Base-by-base conservation (phyloP, 2,329 filamentous ascomycete genomes). In the Talaromyces verruculosus region DNA sequence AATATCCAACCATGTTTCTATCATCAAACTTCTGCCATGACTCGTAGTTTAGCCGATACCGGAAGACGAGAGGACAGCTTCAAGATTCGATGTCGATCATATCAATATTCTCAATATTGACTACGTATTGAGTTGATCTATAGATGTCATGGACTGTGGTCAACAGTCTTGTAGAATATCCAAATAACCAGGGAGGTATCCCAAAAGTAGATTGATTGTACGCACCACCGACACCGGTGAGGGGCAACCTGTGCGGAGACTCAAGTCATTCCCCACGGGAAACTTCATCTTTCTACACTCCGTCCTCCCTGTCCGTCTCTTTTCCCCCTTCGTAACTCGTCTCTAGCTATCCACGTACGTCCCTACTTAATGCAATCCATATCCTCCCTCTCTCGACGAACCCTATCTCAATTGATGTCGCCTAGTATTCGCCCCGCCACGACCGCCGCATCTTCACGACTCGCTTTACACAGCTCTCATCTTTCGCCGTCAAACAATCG, bases 221-320 rank as follows among this genome's bases (percentile, higher is more conserved):
- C 17, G 51, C n/a, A 51, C 17, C 43, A 41, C 61, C 37, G 62
- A 64, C 62, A 47, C 49, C 51, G 51, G 51, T 45, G 62, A 64
- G 62, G 62, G 62, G 62, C 39, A 57, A 8, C 10, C 60, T 39
- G 22, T 35, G 33, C 35, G 51, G 37, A 30, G 15, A 43, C 19
- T 41, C 33, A 43, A 43, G 5, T 60, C 19, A 49, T 61, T 62
- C 62, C 61, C 62, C 62, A 64, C 62, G 62, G 62, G 53, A 64
- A 63, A 64, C 62, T 64, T 35, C 30, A 57, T 22, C 17, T 37
- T 19, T 19, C 30, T 37, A 13, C 10, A 35, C 13, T 30, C 25
- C 49, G 30, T 30, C 15, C n/a, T 25, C 30, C 49, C 49, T 53
- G 25, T 51, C 51, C 8, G 8, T 49, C 22, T 22, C n/a, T 57